Evolutionary conservation across 306 rosid species (phyloP).

Genomic region (Gleditsia sinensis): DNA sequence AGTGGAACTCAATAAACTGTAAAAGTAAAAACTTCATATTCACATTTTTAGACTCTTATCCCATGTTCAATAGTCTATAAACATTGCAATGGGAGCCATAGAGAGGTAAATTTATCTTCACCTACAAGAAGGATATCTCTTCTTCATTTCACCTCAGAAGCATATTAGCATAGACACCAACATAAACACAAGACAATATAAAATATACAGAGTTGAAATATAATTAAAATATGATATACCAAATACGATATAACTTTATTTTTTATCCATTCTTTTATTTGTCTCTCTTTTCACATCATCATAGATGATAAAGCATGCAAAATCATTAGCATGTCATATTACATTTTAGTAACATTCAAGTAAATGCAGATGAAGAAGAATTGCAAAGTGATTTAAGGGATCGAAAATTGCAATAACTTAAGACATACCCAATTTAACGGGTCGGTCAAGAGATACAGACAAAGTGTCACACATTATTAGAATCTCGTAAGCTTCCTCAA

Average conservation of each 20-base stretch:
- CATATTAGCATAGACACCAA: no score
- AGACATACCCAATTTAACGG: conserved; percentile 46
- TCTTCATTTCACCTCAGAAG: no score
- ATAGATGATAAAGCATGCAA: conserved; percentile 5
- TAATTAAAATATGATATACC: no score
- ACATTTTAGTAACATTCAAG: background rate
- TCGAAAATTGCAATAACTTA: background rate
- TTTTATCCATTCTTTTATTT: background rate
- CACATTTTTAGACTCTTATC: background rate
- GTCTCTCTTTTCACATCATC: background rate
- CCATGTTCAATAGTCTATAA: background rate
- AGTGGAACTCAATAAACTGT: background rate
- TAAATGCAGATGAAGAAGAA: background rate
- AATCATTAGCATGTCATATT: background rate
- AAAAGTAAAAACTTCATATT: no score
- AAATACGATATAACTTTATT: background rate
- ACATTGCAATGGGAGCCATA: background rate
- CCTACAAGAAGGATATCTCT: background rate
- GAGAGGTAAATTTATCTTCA: background rate
- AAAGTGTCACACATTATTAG: conserved; percentile 73
- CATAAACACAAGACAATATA: no score
- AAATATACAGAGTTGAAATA: no score
- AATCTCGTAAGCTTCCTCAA: conserved; percentile 43
- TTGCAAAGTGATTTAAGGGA: background rate
- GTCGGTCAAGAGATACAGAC: conserved; percentile 54